Base-by-base conservation (phyloP, 257 asterid genomes). In the Nyctanthes arbortristis region DNA sequence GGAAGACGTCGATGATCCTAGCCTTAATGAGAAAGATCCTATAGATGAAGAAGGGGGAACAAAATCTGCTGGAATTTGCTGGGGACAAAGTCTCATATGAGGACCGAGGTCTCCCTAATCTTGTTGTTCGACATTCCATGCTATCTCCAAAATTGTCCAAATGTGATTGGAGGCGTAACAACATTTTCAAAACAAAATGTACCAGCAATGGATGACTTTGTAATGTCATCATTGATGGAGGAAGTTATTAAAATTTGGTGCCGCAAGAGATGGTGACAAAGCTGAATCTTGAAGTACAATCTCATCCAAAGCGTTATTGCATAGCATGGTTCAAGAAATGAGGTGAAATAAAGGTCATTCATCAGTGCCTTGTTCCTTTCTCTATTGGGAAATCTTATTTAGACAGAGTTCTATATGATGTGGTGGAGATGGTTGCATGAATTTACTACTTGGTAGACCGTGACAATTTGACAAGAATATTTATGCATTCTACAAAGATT, bases 361-460 rank as follows among this genome's bases (percentile, higher is more conserved):
- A 57, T 0, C 4, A 18, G 16, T 28, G 49, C 35, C 55, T 5
- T 12, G 36, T 9, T n/a, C n/a, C n/a, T n/a, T n/a, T n/a, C n/a
- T n/a, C n/a, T n/a, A n/a, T n/a, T n/a, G 52, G 4, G 3, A 47
- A 30, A 31, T 4, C 25, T 11, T 66, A 49, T 30, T 5, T 28
- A 16, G 28, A 16, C 20, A 33, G 11, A 32, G 72, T 55, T 7
- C 1, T 13, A 3, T 64, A 52, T 35, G 67, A 57, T 55, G 27
- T 68, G 4, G 33, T 56, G 37, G n/a, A 36, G 10, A 68, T 56
- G 61, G 18, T 54, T 22, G 57, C 28, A 3, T 68, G 49, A 43
- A 68, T 32, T 5, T 57, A 14, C 31, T 56, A 6, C 13, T 47
- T 2, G 71, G 62, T 0, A n/a, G n/a, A n/a, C n/a, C n/a, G n/a